Percentiles rank a stretch among this genome's conserved stretches.
Evolutionary conservation across 2,329 filamentous ascomycete genomes (phyloP).

Genomic region (Aspergillus sp.): DNA sequence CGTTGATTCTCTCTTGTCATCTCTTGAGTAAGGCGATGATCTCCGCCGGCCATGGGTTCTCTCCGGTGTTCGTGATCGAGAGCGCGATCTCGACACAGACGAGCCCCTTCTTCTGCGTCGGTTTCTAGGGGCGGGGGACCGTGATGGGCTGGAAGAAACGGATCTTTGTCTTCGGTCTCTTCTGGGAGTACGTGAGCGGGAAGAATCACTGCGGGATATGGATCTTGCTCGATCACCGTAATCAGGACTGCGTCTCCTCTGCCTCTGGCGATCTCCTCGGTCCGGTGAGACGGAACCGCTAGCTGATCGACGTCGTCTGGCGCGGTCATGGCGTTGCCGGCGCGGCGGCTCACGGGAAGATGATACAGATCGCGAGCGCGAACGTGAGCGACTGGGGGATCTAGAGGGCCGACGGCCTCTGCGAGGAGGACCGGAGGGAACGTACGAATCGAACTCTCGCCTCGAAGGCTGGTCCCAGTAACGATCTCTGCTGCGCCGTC

Average conservation of each 20-base stretch:
- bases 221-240: slow-evolving; percentile 52
- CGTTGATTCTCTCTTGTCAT: slow-evolving; percentile 43
- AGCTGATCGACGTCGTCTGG: slow-evolving; percentile 33
- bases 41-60: slow-evolving; percentile 36
- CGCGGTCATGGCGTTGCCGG: slow-evolving; percentile 27
- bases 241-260: slow-evolving; percentile 38
- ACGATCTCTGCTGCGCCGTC: slow-evolving; percentile 49
- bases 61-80: slow-evolving; percentile 30
- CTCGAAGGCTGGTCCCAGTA: slow-evolving; percentile 48
- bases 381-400: slow-evolving; percentile 32
- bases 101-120: slow-evolving; percentile 34
- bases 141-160: slow-evolving; percentile 38
- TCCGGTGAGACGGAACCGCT: slow-evolving; percentile 44
- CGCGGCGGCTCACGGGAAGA: slow-evolving; percentile 32
- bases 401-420: slow-evolving; percentile 40
- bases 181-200: slow-evolving; percentile 58
- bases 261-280: slow-evolving; percentile 34
- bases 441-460: slow-evolving; percentile 58
- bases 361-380: slow-evolving; percentile 34
- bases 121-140: slow-evolving; percentile 32
- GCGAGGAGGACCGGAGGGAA: slow-evolving; percentile 47
- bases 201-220: slow-evolving; percentile 48
- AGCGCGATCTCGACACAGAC: slow-evolving; percentile 38
- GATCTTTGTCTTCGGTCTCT: slow-evolving; percentile 44
- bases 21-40: slow-evolving; percentile 45